phyloP scores from a whole-genome alignment of 2,329 filamentous ascomycete species.

The Fusarium marasasianum region DNA sequence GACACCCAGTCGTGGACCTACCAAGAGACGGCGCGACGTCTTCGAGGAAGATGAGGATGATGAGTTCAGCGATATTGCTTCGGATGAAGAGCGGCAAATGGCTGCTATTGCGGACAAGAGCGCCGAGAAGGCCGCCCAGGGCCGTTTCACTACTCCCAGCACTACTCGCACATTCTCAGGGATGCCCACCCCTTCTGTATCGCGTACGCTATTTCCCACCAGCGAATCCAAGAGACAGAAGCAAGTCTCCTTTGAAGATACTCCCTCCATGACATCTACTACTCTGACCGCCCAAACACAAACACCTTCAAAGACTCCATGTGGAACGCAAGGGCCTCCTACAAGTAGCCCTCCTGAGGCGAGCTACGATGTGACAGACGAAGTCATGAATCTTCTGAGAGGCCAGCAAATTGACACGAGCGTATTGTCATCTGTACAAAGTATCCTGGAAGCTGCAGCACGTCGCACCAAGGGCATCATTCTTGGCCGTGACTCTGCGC shows the following conservation, averaged over 20 bases:
- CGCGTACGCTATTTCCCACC: slow-evolving; percentile 50
- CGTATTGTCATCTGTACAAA: slow-evolving; percentile 51
- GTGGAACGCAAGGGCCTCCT: slow-evolving; percentile 3
- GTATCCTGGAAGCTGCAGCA: slow-evolving; percentile 64
- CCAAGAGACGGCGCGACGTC: slow-evolving; percentile 45
- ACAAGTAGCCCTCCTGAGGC: slow-evolving; percentile 27
- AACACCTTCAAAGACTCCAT: slow-evolving; percentile 19
- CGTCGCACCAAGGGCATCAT: slow-evolving; percentile 68
- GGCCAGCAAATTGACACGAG: slow-evolving; percentile 52
- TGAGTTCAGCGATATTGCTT: slow-evolving; percentile 48
- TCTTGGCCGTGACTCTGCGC: slow-evolving; percentile 71
- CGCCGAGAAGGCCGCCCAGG: slow-evolving; percentile 39
- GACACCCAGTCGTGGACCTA: slow-evolving; percentile 32
- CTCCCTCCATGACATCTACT: slow-evolving; percentile 10
- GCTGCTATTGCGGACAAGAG: slow-evolving; percentile 49
- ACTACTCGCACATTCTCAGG: slow-evolving; percentile 34
- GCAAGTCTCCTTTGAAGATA: slow-evolving; percentile 46
- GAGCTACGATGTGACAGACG: slow-evolving; percentile 51
- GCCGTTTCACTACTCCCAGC: slow-evolving; percentile 41
- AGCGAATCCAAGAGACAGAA: slow-evolving; percentile 45
- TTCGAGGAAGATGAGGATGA: slow-evolving; percentile 44
- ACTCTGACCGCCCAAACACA: slow-evolving; percentile 23
- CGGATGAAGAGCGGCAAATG: slow-evolving; percentile 53
- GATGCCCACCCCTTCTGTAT: slow-evolving; percentile 49
- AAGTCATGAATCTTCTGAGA: slow-evolving; percentile 61